Evolutionary conservation across 1,284 basidiomycete species (phyloP), one percentile per base, ranked within the genome.

Genomic region (Stereum hirsutum): DNA sequence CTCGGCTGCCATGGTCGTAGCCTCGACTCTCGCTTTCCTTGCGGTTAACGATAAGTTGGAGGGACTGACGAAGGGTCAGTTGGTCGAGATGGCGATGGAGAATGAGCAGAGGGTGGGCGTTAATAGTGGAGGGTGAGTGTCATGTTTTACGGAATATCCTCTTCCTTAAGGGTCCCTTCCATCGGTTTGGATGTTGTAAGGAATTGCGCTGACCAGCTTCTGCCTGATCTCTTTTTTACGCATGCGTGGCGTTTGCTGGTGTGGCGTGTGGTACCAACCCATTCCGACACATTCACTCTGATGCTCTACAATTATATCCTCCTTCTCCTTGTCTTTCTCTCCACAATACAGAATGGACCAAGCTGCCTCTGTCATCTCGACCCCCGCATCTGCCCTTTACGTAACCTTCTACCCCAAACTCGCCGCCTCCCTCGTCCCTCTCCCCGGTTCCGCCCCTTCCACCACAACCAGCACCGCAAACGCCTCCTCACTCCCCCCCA

Each of bases 81-180:
- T 93, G 1, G 82, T 91, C 6, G 65, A 75, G 49, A 79, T 93
- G 62, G 74, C 87, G 0, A 80, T 93, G 61, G 75, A 81, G 51
- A 89, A 87, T 51, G 89, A 89, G 61, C 81, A 81, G 55, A 81
- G 82, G 36, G 87, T 93, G 40, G 90, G 83, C 28, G 82, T 86
- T 6, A 87, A 87, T 53, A 82, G 78, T 46, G 83, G 81, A 48
- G 81, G 82, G 83, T 86, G 51, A 52, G 74, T 60, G 6, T 20
- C 21, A 14, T 27, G 12, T 12, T 26, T 17, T 26, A 24, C 28
- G 30, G 6, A 17, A 19, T 20, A 6, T 17, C 12, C 6, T 33
- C 23, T 25, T n/a, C n/a, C n/a, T n/a, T n/a, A n/a, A n/a, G n/a
- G n/a, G n/a, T n/a, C n/a, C n/a, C n/a, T n/a, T n/a, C n/a, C n/a